These are phyloP conservation scores for Stagonosporopsis vannaccii DNA, from an alignment of 2,329 filamentous ascomycete genomes.

Conservation along the genomic window DNA sequence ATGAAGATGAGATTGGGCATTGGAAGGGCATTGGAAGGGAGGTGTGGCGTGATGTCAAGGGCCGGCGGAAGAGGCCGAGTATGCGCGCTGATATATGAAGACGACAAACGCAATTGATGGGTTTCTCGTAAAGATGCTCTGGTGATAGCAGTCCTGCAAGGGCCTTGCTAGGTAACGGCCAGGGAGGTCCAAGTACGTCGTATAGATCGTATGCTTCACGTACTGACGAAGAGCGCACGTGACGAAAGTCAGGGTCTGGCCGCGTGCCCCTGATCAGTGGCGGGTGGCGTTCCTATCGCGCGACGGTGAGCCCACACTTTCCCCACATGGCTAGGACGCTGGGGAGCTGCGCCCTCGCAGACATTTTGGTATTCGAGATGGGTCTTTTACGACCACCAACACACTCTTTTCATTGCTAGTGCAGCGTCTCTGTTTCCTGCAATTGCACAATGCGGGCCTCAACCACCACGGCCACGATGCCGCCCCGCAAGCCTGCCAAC, in stretches of 20 bases:
- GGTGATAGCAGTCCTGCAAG: too few relatives aligned
- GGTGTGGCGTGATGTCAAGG: slow-evolving; percentile 27
- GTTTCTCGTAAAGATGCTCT: background rate
- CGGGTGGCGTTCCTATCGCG: slow-evolving; percentile 13
- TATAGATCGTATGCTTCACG: too few relatives aligned
- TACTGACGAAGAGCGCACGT: too few relatives aligned
- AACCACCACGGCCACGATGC: slow-evolving; percentile 44
- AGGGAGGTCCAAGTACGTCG: too few relatives aligned
- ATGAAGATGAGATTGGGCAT: slow-evolving; percentile 30
- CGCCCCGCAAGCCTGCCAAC: slow-evolving; percentile 32
- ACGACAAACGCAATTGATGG: background rate
- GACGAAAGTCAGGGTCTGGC: background rate
- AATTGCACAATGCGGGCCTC: slow-evolving; percentile 45
- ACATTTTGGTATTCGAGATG: slow-evolving; percentile 7
- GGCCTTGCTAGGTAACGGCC: too few relatives aligned
- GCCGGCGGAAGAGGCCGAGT: slow-evolving; percentile 7
- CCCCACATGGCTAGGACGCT: slow-evolving; percentile 13
- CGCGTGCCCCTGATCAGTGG: slow-evolving; percentile 13
- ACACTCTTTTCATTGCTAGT: background rate
- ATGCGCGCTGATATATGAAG: slow-evolving; percentile 5
- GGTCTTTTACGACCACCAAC: background rate
- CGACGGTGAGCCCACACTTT: slow-evolving; percentile 12
- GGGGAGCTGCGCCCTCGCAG: slow-evolving; percentile 1
- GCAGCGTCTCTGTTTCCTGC: background rate
- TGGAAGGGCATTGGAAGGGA: slow-evolving; percentile 30